Percentiles rank a stretch among this genome's conserved stretches.
Conservation (phyloP, 1,139 yeast species). For the Protomyces lactucae-debilis region DNA sequence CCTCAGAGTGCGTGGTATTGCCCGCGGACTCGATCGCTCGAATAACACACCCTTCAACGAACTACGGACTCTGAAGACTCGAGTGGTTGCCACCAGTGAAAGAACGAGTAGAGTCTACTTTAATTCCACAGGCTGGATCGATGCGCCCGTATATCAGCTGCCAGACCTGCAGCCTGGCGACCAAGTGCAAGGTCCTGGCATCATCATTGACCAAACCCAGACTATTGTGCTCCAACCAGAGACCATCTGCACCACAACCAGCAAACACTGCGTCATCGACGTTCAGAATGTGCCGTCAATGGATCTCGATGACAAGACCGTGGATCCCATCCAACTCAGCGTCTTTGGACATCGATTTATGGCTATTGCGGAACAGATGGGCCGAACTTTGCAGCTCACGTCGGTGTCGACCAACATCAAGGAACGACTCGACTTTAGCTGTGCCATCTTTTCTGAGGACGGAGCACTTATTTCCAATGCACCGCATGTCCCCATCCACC, state of each 20-base stretch:
- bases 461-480: conserved; percentile 74
- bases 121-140: conserved; percentile 45
- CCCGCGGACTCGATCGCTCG: conserved; percentile 41
- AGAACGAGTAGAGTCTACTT: conserved; percentile 46
- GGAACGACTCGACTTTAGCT: conserved; percentile 68
- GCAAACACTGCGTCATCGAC: conserved; percentile 55
- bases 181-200: conserved; percentile 66
- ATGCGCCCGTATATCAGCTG: conserved; percentile 52
- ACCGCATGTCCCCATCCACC: conserved; percentile 73
- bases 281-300: conserved; percentile 39
- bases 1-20: conserved; percentile 66
- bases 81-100: conserved; percentile 33
- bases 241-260: conserved; percentile 58
- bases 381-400: conserved; percentile 64
- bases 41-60: conserved; percentile 24
- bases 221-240: conserved; percentile 75
- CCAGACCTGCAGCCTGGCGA: conserved; percentile 53
- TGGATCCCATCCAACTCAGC: conserved; percentile 62
- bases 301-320: conserved; percentile 21
- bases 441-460: conserved; percentile 63
- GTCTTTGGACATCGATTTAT: conserved; percentile 71
- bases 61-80: conserved; percentile 30
- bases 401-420: conserved; percentile 71
- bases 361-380: conserved; percentile 82
- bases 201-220: conserved; percentile 80